These are phyloP conservation scores for Puya raimondii DNA, from an alignment of 176 grass and related monocot species.

Conservation along the genomic window DNA sequence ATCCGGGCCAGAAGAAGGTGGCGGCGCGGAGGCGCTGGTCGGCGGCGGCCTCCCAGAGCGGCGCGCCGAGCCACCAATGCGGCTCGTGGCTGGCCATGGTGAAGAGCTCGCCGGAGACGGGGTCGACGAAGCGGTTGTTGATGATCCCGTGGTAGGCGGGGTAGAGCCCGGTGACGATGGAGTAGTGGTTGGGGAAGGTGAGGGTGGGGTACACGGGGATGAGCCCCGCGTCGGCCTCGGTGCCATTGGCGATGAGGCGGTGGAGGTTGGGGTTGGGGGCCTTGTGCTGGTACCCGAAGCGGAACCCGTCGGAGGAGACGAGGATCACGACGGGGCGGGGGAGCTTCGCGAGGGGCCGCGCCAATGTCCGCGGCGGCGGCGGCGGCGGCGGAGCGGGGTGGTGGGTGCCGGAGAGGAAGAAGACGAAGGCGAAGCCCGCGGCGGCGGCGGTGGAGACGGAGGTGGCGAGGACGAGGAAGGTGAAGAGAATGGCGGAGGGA, in stretches of 20 bases:
- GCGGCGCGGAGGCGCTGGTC: conserved; percentile 53
- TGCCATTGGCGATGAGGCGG: conserved; percentile 67
- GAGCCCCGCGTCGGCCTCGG: conserved; percentile 56
- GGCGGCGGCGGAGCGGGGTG: neutral
- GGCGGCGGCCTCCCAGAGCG: conserved; percentile 64
- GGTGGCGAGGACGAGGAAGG: conserved; percentile 16
- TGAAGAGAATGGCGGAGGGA: neutral
- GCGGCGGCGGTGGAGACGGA: conserved; percentile 18
- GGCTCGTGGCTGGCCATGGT: conserved; percentile 58
- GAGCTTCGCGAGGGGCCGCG: conserved; percentile 43
- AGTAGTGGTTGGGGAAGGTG: conserved; percentile 97
- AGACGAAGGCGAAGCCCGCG: conserved; percentile 19
- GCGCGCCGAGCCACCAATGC: conserved; percentile 74
- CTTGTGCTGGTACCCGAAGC: conserved; percentile 86
- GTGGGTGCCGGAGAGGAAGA: conserved; percentile 12
- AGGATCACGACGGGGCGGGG: conserved; percentile 66
- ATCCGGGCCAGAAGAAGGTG: conserved; percentile 83
- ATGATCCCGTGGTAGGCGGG: conserved; percentile 80
- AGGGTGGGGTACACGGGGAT: conserved; percentile 83
- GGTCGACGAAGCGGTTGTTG: conserved; percentile 85
- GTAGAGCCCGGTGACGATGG: conserved; percentile 91
- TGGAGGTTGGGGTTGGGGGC: conserved; percentile 44
- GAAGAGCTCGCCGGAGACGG: conserved; percentile 45
- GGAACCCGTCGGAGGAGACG: conserved; percentile 82
- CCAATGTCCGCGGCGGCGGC: neutral